A percentile compares a stretch with the other conserved stretches of the same genome.
phyloP scores from a whole-genome alignment of 371 early-diverging fungal genomes.

The Mortierella sp. region DNA sequence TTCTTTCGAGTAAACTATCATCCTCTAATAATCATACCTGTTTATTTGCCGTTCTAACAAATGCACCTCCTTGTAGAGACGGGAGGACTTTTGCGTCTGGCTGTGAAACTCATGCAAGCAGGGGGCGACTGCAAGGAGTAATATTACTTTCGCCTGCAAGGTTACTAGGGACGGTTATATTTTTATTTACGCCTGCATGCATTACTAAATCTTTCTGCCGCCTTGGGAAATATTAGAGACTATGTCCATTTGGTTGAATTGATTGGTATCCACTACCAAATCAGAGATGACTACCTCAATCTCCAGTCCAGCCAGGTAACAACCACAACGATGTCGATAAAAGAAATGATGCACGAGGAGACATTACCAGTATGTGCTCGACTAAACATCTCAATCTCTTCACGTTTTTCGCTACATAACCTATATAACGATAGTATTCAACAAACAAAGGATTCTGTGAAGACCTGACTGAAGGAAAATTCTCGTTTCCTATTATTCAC shows the following conservation, averaged over 20 bases:
- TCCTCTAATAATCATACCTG: no score
- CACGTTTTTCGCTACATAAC: background rate
- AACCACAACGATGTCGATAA: background rate
- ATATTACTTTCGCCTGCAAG: background rate
- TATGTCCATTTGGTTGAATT: conserved; percentile 86
- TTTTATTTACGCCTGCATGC: no score
- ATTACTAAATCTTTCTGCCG: background rate
- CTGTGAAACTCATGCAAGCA: conserved; percentile 91
- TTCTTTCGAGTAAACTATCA: no score
- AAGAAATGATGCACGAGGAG: no score
- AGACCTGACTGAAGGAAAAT: conserved; percentile 98
- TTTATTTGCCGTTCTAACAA: no score
- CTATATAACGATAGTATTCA: conserved; percentile 69
- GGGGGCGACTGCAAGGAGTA: conserved; percentile 67
- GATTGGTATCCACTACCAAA: conserved; percentile 94
- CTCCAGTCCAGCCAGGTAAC: conserved; percentile 82
- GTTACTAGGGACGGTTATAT: no score
- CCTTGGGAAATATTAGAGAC: conserved; percentile 57
- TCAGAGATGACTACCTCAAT: conserved; percentile 97
- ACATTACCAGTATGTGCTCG: no score
- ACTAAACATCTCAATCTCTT: background rate
- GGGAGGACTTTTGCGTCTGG: conserved; percentile 94
- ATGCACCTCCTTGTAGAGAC: conserved; percentile 77
- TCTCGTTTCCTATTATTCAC: conserved; percentile 95
- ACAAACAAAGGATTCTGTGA: conserved; percentile 97